phyloP scores from a whole-genome alignment of 768 basidiomycete genomes.

The Russula griseocarnosa region DNA sequence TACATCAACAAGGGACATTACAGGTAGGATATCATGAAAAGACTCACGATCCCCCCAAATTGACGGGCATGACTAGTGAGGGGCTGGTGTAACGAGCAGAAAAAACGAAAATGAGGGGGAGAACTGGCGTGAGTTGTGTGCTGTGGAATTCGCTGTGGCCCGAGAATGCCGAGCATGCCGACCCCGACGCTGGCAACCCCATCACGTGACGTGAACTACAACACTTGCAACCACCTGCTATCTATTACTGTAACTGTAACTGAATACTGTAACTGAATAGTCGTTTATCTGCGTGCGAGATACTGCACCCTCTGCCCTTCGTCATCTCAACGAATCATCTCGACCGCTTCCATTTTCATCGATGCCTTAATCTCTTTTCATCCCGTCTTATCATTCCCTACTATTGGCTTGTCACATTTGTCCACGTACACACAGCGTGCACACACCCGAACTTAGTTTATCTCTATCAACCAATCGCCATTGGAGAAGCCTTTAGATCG shows the following conservation, averaged over 20 bases:
- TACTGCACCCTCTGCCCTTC: neutral
- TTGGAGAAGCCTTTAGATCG: slow-evolving; percentile 13
- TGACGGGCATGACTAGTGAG: slow-evolving; percentile 31
- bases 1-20: neutral
- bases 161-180: neutral
- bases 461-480: slow-evolving; percentile 16
- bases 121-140: neutral
- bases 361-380: neutral
- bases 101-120: neutral
- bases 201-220: slow-evolving; percentile 5
- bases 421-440: slow-evolving; percentile 9
- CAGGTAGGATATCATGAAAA: neutral
- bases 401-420: slow-evolving; percentile 9
- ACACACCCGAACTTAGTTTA: slow-evolving; percentile 16
- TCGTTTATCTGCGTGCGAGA: neutral
- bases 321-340: slow-evolving; percentile 3
- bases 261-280: too few relatives aligned
- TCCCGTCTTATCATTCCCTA: slow-evolving; percentile 5
- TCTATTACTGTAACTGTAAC: too few relatives aligned
- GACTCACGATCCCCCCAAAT: slow-evolving; percentile 33
- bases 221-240: neutral
- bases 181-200: neutral
- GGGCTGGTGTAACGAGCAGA: slow-evolving; percentile 36
- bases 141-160: neutral
- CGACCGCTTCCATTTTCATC: neutral